Conservation (phyloP, 495 filamentous ascomycete genomes). For the Hypoxylon rickii region DNA sequence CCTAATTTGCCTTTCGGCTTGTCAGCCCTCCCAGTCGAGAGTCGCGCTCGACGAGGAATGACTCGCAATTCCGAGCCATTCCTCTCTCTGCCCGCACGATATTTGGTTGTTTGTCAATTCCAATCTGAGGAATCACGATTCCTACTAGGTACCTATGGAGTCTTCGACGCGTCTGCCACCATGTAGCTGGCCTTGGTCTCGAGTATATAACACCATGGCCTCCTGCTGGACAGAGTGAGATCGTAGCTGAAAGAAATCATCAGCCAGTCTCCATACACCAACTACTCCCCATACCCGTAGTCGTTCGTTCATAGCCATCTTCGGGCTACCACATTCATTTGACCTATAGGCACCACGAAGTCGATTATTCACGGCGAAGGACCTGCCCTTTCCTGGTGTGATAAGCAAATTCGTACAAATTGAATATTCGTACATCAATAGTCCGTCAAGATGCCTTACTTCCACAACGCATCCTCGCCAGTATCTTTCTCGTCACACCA, state of each 20-base stretch:
- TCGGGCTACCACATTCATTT: conserved; percentile 33
- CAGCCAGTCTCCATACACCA: conserved; percentile 21
- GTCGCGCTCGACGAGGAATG: conserved; percentile 25
- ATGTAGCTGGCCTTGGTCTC: not conserved
- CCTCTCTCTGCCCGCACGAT: conserved; percentile 6
- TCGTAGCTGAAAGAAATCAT: conserved; percentile 16
- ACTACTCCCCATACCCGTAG: conserved; percentile 17
- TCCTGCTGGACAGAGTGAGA: not conserved
- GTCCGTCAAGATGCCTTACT: conserved; percentile 30
- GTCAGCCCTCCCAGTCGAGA: not conserved
- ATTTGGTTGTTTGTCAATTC: not conserved
- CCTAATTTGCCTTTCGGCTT: not conserved
- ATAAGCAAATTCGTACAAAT: no score
- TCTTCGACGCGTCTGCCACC: conserved; percentile 3
- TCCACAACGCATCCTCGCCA: conserved; percentile 25
- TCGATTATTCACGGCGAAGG: conserved; percentile 2
- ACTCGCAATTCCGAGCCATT: conserved; percentile 31
- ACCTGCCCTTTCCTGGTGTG: no score
- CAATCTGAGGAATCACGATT: not conserved
- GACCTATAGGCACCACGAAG: conserved; percentile 3
- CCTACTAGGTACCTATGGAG: no score
- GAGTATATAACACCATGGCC: conserved; percentile 29
- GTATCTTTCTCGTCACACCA: conserved; percentile 25
- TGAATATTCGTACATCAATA: no score
- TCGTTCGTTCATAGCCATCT: conserved; percentile 30